phyloP scores from a whole-genome alignment of 2,329 filamentous ascomycete genomes.

The Hawksworthiomyces lignivorus region DNA sequence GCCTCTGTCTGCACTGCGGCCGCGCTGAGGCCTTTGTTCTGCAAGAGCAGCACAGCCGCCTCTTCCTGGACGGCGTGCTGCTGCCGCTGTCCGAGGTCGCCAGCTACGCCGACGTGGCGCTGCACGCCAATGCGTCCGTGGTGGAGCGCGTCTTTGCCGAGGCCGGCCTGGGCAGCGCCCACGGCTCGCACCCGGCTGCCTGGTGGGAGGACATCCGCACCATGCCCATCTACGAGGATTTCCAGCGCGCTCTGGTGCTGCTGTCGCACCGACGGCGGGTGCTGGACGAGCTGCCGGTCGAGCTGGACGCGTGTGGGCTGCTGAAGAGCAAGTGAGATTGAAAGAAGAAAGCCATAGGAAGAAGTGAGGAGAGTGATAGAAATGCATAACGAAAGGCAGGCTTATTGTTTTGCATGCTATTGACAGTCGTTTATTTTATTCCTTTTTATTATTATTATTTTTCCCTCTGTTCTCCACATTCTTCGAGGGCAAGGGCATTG shows the following conservation, averaged over 20 bases:
- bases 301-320: slow-evolving; percentile 4
- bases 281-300: slow-evolving; percentile 2
- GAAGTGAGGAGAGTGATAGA: too few species aligned
- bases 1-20: not conserved
- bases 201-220: slow-evolving; percentile 5
- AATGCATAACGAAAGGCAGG: too few species aligned
- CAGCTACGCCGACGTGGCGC: slow-evolving; percentile 8
- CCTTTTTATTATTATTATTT: too few species aligned
- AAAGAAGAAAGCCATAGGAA: too few species aligned
- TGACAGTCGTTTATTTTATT: too few species aligned
- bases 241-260: slow-evolving; percentile 7
- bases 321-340: not conserved
- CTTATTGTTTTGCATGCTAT: too few species aligned
- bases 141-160: slow-evolving; percentile 9
- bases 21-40: slow-evolving; percentile 9
- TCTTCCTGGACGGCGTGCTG: slow-evolving; percentile 14
- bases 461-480: too few species aligned
- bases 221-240: slow-evolving; percentile 12
- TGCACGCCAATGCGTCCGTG: slow-evolving; percentile 11
- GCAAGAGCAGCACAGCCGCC: slow-evolving; percentile 11
- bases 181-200: not conserved
- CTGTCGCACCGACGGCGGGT: slow-evolving; percentile 5
- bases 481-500: too few species aligned
- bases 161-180: not conserved
- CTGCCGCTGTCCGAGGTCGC: slow-evolving; percentile 7